phyloP scores from a whole-genome alignment of 176 grass and related monocot species.

The Coix lacrymajobi region DNA sequence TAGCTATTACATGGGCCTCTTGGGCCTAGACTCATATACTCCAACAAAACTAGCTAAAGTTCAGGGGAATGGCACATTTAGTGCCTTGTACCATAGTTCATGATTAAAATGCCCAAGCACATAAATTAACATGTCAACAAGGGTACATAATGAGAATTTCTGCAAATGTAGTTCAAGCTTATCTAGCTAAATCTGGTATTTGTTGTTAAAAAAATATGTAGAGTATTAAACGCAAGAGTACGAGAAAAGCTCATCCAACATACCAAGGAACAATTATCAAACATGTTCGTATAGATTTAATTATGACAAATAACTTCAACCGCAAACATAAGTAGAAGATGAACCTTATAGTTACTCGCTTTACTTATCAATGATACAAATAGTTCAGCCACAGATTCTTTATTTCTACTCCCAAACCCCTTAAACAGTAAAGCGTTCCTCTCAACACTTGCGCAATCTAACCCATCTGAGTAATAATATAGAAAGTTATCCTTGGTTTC shows the following conservation, averaged over 20 bases:
- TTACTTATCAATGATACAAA: conserved; percentile 76
- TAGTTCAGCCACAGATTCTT: conserved; percentile 74
- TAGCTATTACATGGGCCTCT: too few species aligned
- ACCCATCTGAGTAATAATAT: conserved; percentile 48
- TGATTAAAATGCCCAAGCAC: neutral
- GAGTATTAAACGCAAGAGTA: neutral
- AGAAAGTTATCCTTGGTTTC: neutral
- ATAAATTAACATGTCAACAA: neutral
- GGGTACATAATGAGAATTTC: neutral
- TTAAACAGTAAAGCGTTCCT: conserved; percentile 40
- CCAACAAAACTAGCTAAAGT: too few species aligned
- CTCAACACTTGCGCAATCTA: conserved; percentile 41
- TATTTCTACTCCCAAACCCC: conserved; percentile 68
- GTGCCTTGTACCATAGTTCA: neutral
- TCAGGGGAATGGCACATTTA: too few species aligned
- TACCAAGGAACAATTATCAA: neutral
- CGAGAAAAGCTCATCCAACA: neutral
- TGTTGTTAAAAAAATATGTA: neutral
- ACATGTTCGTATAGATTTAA: neutral
- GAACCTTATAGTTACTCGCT: conserved; percentile 31
- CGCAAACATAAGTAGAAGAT: neutral
- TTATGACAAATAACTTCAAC: neutral
- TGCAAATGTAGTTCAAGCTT: neutral
- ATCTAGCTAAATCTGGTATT: neutral
- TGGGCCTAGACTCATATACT: too few species aligned